Conservation (phyloP, 148 eudicot species). For the Simmondsia chinensis region DNA sequence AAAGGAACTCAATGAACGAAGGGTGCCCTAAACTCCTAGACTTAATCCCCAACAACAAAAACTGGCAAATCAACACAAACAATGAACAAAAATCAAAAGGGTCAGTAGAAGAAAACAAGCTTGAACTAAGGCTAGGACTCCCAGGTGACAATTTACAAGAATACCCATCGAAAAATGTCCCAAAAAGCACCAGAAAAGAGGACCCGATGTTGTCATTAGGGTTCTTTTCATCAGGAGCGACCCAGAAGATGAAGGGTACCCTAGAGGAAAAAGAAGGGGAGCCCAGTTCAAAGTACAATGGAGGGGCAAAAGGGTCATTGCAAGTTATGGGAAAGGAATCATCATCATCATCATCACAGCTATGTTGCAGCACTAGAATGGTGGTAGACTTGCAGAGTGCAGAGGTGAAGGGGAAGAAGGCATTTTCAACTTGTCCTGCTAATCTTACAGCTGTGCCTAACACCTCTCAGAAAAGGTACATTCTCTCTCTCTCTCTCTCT, state of each 20-base stretch:
- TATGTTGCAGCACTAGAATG: conserved; percentile 32
- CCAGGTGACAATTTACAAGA: conserved; percentile 37
- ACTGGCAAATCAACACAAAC: conserved; percentile 14
- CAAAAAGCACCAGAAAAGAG: no score
- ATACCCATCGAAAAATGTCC: no score
- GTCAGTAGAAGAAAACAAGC: conserved; percentile 48
- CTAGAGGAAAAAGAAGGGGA: conserved; percentile 1
- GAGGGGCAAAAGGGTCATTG: conserved; percentile 8
- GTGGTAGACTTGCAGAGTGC: conserved; percentile 23
- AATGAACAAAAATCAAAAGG: conserved; percentile 16
- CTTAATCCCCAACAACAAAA: conserved; percentile 35
- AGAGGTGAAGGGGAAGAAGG: conserved; percentile 48
- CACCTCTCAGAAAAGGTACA: conserved; percentile 85
- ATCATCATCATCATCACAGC: no score
- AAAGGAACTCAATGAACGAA: conserved; percentile 18
- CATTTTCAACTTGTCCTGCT: conserved; percentile 47
- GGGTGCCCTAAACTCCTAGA: conserved; percentile 42
- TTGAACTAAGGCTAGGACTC: conserved; percentile 72
- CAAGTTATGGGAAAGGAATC: conserved; percentile 34
- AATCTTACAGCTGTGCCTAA: conserved; percentile 70
- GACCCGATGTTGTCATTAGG: no score
- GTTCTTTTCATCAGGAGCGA: no score
- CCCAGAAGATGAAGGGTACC: no score
- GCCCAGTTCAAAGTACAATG: conserved; percentile 1
- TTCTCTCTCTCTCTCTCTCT: conserved; percentile 4